These are phyloP conservation scores for Colletotrichum tropicale DNA, from an alignment of 2,329 filamentous ascomycete genomes.

Conservation along the genomic window DNA sequence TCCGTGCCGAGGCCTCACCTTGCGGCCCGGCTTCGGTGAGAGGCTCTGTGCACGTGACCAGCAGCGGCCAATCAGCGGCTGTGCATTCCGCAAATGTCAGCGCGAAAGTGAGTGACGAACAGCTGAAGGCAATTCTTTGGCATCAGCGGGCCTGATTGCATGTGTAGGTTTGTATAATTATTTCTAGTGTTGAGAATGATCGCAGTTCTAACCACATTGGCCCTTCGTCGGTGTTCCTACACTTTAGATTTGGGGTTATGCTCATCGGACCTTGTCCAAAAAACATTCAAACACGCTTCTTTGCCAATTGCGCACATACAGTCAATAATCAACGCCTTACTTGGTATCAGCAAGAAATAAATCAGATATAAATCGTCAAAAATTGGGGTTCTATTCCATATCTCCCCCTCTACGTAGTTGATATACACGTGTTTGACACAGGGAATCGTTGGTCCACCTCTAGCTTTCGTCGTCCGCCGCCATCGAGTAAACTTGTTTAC, in stretches of 20 bases:
- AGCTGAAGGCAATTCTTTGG: not conserved
- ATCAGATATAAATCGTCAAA: not conserved
- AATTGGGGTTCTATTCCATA: slow-evolving; percentile 35
- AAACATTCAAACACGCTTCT: not conserved
- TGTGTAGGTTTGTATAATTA: not conserved
- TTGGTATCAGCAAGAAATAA: not conserved
- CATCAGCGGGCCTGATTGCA: not conserved
- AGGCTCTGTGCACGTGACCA: not conserved
- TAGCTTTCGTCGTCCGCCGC: slow-evolving; percentile 24
- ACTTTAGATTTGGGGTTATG: not conserved
- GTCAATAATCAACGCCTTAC: not conserved
- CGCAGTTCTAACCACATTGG: fast-evolving
- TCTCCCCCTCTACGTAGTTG: slow-evolving; percentile 30
- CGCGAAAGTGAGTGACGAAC: not conserved
- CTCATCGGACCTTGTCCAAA: not conserved
- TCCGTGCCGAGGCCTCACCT: slow-evolving; percentile 7
- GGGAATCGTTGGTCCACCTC: slow-evolving; percentile 44
- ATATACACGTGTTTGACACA: slow-evolving; percentile 35
- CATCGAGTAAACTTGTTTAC: slow-evolving; percentile 30
- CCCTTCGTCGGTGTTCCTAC: not conserved
- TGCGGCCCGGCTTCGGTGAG: not conserved
- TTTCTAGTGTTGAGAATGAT: not conserved
- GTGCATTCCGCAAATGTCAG: slow-evolving; percentile 12
- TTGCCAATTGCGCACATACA: not conserved
- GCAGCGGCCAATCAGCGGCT: not conserved